Conservation (phyloP, 2,329 filamentous ascomycete species). For the Botrytis tulipae region DNA sequence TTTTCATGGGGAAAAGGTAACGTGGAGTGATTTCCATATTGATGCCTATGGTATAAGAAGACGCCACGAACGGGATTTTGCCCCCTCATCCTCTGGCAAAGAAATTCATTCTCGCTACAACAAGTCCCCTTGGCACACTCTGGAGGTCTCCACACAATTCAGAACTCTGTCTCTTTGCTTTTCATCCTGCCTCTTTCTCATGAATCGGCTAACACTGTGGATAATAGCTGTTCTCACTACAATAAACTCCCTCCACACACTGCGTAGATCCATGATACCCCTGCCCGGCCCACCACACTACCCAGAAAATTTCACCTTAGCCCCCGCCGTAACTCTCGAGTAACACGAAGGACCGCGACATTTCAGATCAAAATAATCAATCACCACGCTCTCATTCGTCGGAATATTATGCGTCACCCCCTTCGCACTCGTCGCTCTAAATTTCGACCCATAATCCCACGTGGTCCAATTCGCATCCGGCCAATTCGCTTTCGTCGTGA, state of each 20-base stretch:
- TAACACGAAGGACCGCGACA: slow-evolving; percentile 22
- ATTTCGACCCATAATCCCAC: slow-evolving; percentile 28
- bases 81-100: no score
- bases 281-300: background rate
- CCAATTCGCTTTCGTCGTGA: slow-evolving; percentile 30
- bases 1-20: no score
- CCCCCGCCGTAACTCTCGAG: background rate
- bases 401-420: slow-evolving; percentile 32
- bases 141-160: no score
- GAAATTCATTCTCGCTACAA: no score
- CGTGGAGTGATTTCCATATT: no score
- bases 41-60: no score
- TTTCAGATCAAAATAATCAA: slow-evolving; percentile 32
- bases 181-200: background rate
- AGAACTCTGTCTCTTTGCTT: no score
- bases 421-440: slow-evolving; percentile 26
- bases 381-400: slow-evolving; percentile 27
- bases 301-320: background rate
- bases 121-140: no score
- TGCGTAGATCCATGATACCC: background rate
- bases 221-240: background rate
- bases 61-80: no score
- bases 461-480: slow-evolving; percentile 36
- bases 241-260: background rate
- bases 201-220: background rate